Evolutionary conservation across 2,329 filamentous ascomycete genomes (phyloP), one percentile per base, ranked within the genome.

Genomic region (Aspergillus persii): DNA sequence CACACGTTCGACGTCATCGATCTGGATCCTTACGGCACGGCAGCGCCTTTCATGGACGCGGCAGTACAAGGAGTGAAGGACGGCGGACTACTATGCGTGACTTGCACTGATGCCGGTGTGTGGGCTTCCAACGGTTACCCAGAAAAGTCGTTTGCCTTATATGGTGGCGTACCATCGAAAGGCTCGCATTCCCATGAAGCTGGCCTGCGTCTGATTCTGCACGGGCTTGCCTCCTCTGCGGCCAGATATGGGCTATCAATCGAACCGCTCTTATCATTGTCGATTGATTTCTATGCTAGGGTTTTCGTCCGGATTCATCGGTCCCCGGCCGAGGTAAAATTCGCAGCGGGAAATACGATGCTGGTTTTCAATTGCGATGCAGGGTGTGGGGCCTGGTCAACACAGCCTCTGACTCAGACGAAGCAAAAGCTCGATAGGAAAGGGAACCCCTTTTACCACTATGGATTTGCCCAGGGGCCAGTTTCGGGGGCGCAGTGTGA

Each of bases 41-140:
- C 94, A 0, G 91, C 91, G 8, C 90, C 91, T 1, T 99, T 99
- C 75, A 84, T 99, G 56, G 95, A 99, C 72, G 88, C 91, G 1
- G 92, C 95, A 1, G 81, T 99, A 8, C 93, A 97, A 76, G 87
- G 91, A 1, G 84, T 97, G 7, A 87, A 89, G 63, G 91, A 97
- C 67, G 94, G 94, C 1, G 95, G 95, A 3, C 81, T 99, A 44
- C 83, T 99, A 4, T 97, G 93, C 73, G 90, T 99, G 4, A 99
- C 95, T 1, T 99, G 95, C 76, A 99, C 95, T 0, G 95, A 99
- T 74, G 93, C 94, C 8, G 92, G 90, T 8, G 91, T 99, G 2
- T 99, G 93, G 84, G 94, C 94, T 1, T 96, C 94, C 0, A 90
- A 91, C 66, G 92, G 93, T 57, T 99, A 98, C 71, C 88, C 91